A percentile compares a stretch with the other conserved stretches of the same genome.
phyloP scores from a whole-genome alignment of 768 basidiomycete species.

The Leucogyrophana mollusca region DNA sequence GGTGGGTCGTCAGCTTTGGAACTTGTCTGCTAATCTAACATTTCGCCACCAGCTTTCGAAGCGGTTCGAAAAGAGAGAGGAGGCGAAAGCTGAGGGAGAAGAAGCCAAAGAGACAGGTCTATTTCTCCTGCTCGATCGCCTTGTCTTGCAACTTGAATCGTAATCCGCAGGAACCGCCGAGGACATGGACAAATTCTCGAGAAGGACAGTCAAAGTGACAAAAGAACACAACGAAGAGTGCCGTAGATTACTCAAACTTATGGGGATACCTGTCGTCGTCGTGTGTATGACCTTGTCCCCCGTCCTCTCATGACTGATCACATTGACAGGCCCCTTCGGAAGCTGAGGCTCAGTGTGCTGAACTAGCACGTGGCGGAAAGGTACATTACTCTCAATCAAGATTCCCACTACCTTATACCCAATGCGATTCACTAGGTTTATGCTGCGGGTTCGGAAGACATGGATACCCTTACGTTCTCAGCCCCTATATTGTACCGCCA shows the following conservation, averaged over 20 bases:
- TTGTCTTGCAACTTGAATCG: not conserved
- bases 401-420: not conserved
- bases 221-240: conserved; percentile 97
- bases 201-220: conserved; percentile 93
- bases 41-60: conserved; percentile 80
- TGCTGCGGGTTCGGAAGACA: conserved; percentile 97
- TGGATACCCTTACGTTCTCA: conserved; percentile 98
- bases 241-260: conserved; percentile 77
- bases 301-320: not conserved
- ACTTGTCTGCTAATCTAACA: not conserved
- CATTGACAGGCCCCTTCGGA: conserved; percentile 86
- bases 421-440: conserved; percentile 62
- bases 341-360: conserved; percentile 98
- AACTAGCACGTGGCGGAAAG: conserved; percentile 94
- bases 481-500: conserved; percentile 92
- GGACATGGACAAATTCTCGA: conserved; percentile 86
- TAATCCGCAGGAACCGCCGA: conserved; percentile 69
- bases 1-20: conserved; percentile 49
- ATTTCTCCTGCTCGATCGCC: not conserved
- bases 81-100: conserved; percentile 92
- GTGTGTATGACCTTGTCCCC: conserved; percentile 44
- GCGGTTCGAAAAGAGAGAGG: conserved; percentile 87
- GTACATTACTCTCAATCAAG: conserved; percentile 34
- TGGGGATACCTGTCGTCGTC: conserved; percentile 96
- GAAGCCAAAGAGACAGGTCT: conserved; percentile 92